phyloP scores from a whole-genome alignment of 805 yeast genomes.

The Kodamaea restingae region DNA sequence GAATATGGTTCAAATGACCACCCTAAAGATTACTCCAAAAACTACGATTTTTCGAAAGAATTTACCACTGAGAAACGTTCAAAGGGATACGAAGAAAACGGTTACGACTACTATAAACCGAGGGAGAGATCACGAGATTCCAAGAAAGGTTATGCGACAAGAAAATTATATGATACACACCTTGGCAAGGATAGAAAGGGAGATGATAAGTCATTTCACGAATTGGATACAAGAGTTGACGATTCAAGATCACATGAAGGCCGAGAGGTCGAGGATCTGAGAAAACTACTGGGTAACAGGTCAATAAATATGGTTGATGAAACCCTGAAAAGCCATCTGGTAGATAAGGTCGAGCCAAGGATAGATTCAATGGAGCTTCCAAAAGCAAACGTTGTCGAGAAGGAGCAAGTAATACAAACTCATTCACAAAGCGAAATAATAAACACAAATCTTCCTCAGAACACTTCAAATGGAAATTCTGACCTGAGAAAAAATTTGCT shows the following conservation, averaged over 20 bases:
- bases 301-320: neutral
- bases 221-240: neutral
- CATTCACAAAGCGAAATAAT: too few species aligned
- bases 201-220: neutral
- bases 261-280: neutral
- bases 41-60: neutral
- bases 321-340: neutral
- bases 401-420: too few species aligned
- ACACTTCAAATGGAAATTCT: too few species aligned
- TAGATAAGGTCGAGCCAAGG: neutral
- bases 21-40: neutral
- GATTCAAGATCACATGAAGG: neutral
- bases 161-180: neutral
- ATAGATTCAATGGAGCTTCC: neutral
- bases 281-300: neutral
- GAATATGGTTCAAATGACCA: neutral
- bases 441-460: too few species aligned
- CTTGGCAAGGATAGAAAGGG: neutral
- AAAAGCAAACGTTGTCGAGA: too few species aligned
- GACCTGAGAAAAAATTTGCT: too few species aligned
- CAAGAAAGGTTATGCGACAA: neutral
- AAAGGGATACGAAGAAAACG: neutral
- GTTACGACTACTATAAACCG: constrained; percentile 1
- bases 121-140: neutral
- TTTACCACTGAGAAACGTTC: neutral